Evolutionary conservation across 257 asterid genomes (phyloP), one percentile per base, ranked within the genome.

Genomic region (Misopates orontium): DNA sequence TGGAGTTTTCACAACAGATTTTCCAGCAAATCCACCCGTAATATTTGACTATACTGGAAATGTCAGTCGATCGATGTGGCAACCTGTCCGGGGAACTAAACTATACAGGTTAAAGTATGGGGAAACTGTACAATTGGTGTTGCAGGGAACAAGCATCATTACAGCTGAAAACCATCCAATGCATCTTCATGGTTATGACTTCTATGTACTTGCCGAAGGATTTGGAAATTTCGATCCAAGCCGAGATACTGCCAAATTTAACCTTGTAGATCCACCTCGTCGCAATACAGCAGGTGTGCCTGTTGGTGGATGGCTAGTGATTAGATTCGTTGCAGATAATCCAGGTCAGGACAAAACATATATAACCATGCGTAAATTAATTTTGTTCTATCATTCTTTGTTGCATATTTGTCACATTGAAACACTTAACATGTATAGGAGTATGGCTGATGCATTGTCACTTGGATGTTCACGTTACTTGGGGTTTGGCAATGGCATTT

Each of bases 101-200:
- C 32, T 90, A 32, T 90, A 90, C 78, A 73, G 22, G 28, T 22
- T 90, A 58, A 82, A 76, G 61, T 87, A 67, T 12, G 91, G 97
- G 17, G 87, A 86, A n/a, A 79, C 78, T 15, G 97, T 90, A 49
- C 91, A 90, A 65, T 1, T 90, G 55, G 97, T 90, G 36, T 64
- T 87, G 60, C 95, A 90, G 69, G 97, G 97, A 32, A 90, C 97
- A 15, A 87, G 83, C 31, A 87, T 90, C 60, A 49, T 85, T 70
- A 76, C 88, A 0, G 88, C 85, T 31, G 95, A 90, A 75, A 87
- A 90, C 67, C 97, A 87, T 73, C 97, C 97, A 1, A 90, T 87
- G 52, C 97, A 90, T 85, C 91, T 90, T 49, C 97, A 90, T 18
- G 97, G 95, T 32, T 90, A 87, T 19, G 95, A 90, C 61, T 90